Evolutionary conservation across 1,284 basidiomycete species (phyloP).

Genomic region (Phylloporus sp.): DNA sequence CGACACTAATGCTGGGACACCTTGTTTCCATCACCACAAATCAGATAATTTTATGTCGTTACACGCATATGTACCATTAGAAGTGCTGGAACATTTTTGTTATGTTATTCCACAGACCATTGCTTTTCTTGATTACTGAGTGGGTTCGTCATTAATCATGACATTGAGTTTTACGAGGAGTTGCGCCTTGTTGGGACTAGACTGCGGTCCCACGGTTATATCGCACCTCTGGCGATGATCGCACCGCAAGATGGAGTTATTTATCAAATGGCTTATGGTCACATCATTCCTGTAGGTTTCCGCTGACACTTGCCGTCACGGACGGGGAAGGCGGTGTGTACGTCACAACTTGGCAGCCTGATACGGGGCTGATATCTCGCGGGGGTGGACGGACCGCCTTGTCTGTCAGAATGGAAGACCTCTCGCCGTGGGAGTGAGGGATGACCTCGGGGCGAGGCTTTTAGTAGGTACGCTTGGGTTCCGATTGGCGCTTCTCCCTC

Average conservation of each 20-base stretch:
- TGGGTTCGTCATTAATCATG: background rate
- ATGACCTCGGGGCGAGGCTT: background rate
- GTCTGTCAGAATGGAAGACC: background rate
- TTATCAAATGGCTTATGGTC: background rate
- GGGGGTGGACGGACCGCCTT: background rate
- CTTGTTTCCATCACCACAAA: background rate
- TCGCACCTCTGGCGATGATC: slow-evolving; percentile 18
- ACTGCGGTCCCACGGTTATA: slow-evolving; percentile 27
- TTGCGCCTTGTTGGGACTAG: background rate
- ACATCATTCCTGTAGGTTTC: background rate
- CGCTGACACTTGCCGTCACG: background rate
- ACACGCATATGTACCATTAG: slow-evolving; percentile 20
- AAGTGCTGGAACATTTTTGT: slow-evolving; percentile 11
- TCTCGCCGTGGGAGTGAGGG: background rate
- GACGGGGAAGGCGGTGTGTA: background rate
- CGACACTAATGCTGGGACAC: slow-evolving; percentile 14
- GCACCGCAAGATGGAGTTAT: background rate
- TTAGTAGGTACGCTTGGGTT: background rate
- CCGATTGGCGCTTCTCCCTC: background rate
- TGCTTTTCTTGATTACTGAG: background rate
- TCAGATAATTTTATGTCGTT: slow-evolving; percentile 12
- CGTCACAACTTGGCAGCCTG: background rate
- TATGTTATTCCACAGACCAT: background rate
- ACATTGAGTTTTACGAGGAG: background rate
- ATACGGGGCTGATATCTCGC: background rate